These are phyloP conservation scores for Cytospora piceae DNA, from an alignment of 2,329 filamentous ascomycete genomes.

Conservation along the genomic window DNA sequence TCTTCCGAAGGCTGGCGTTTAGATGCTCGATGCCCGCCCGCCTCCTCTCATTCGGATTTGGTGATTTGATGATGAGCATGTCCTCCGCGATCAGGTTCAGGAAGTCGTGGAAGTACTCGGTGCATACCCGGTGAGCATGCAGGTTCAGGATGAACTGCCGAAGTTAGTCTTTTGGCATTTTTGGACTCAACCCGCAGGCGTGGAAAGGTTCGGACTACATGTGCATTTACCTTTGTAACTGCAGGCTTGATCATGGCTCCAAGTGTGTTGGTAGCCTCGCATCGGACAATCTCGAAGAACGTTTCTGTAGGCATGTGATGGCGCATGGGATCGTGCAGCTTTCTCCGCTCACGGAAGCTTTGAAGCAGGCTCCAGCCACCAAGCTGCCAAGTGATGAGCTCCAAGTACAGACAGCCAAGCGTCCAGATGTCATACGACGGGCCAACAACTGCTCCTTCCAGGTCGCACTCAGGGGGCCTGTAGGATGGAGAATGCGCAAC, in stretches of 20 bases:
- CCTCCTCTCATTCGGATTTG: neutral
- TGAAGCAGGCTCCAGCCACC: slow-evolving; percentile 6
- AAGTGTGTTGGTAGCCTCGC: neutral
- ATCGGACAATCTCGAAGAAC: slow-evolving; percentile 1
- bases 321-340: neutral
- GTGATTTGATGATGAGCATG: slow-evolving; percentile 2
- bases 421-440: slow-evolving; percentile 19
- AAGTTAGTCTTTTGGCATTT: neutral
- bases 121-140: neutral
- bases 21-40: neutral
- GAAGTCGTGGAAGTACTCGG: slow-evolving; percentile 13
- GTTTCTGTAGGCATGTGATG: neutral
- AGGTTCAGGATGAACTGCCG: neutral
- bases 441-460: neutral
- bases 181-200: too few relatives aligned
- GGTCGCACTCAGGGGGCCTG: slow-evolving; percentile 9
- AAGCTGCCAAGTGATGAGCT: slow-evolving; percentile 15
- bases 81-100: slow-evolving; percentile 3
- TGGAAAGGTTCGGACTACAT: too few relatives aligned
- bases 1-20: neutral
- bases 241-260: neutral
- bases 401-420: slow-evolving; percentile 18
- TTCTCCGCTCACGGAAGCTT: neutral
- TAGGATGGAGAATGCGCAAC: neutral
- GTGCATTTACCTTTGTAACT: neutral